phyloP scores from a whole-genome alignment of 305 asterid species.

The Euphrasia arctica region DNA sequence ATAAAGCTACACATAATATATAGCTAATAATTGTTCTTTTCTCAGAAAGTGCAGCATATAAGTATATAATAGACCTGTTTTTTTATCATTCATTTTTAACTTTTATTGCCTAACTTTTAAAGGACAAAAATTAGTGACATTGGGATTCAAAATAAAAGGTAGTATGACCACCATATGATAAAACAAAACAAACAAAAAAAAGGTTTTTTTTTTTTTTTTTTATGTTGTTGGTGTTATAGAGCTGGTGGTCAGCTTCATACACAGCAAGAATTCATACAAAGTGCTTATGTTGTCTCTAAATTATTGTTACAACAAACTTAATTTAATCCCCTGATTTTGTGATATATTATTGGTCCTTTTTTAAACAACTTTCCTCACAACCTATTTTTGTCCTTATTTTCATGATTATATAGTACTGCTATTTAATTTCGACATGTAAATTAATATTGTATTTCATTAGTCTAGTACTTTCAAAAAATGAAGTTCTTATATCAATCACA shows the following conservation, averaged over 20 bases:
- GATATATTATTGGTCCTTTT: conserved; percentile 18
- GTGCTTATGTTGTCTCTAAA: conserved; percentile 36
- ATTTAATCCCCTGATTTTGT: conserved; percentile 18
- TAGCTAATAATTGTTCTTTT: conserved; percentile 1
- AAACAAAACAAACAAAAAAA: not conserved
- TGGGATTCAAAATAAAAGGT: conserved; percentile 26
- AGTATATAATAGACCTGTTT: not conserved
- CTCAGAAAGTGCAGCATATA: conserved; percentile 2
- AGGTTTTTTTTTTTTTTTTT: too few species aligned
- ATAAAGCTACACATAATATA: not conserved
- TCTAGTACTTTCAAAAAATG: too few species aligned
- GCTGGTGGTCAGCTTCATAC: conserved; percentile 35
- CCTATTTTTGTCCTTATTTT: conserved; percentile 6
- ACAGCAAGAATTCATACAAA: conserved; percentile 33
- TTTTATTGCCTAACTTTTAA: conserved; percentile 32
- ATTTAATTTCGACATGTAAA: too few species aligned
- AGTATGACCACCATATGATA: not conserved
- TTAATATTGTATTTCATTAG: too few species aligned
- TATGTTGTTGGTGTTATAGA: not conserved
- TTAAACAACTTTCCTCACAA: conserved; percentile 19
- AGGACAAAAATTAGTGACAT: conserved; percentile 35
- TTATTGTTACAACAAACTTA: conserved; percentile 20
- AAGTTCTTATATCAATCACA: too few species aligned
- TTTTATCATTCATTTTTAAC: not conserved
- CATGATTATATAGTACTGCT: too few species aligned